phyloP scores from a whole-genome alignment of 306 rosid genomes.

The Cucurbita ficifolia region DNA sequence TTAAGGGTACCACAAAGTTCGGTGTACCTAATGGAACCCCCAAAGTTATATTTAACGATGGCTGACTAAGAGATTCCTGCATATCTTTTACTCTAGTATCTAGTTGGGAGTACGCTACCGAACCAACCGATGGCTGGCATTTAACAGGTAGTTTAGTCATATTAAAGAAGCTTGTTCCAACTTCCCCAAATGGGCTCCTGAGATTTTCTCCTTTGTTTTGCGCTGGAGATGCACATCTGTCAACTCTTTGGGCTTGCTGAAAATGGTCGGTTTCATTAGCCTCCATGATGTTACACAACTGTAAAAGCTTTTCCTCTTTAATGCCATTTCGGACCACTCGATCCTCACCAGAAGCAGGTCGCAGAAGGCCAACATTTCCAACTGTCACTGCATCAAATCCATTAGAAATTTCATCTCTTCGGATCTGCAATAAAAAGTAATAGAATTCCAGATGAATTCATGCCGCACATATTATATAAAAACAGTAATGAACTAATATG shows the following conservation, averaged over 20 bases:
- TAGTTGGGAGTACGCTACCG: constrained; percentile 31
- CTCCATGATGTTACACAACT: constrained; percentile 68
- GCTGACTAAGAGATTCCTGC: constrained; percentile 30
- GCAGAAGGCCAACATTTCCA: constrained; percentile 27
- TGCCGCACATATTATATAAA: not conserved
- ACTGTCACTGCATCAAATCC: constrained; percentile 27
- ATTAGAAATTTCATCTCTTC: constrained; percentile 30
- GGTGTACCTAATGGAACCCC: constrained; percentile 41
- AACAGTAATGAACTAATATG: not conserved
- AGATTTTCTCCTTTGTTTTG: constrained; percentile 27
- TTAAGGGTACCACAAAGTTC: constrained; percentile 32
- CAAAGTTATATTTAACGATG: constrained; percentile 63
- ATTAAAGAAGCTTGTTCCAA: constrained; percentile 36
- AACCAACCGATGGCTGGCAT: constrained; percentile 32
- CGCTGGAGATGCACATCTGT: constrained; percentile 19
- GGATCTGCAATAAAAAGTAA: constrained; percentile 30
- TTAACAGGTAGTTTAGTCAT: constrained; percentile 26
- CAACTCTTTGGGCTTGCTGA: constrained; percentile 39
- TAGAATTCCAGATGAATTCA: constrained; percentile 4
- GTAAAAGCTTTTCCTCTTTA: constrained; percentile 74
- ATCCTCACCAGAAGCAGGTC: constrained; percentile 32
- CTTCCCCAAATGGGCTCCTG: constrained; percentile 27
- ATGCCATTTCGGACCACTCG: constrained; percentile 23
- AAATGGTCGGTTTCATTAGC: constrained; percentile 42
- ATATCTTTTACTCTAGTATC: constrained; percentile 39